Evolutionary conservation across 1,284 basidiomycete genomes (phyloP), one percentile per base, ranked within the genome.

Genomic region (Schizopora paradoxa): DNA sequence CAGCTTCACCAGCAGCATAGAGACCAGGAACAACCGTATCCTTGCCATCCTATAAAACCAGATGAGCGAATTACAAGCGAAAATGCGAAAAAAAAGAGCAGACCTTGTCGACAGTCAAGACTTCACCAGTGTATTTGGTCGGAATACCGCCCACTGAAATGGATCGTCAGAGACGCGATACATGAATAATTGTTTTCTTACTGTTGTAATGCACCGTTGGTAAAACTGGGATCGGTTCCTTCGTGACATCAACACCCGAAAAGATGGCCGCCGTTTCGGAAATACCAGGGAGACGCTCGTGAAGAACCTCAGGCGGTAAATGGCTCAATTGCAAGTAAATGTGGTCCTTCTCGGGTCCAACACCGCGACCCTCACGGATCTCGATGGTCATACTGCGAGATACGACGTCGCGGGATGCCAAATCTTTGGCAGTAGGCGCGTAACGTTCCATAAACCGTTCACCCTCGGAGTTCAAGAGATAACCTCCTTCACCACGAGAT

Each of bases 401-500:
- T 41, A 99, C 96, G 64, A 99, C 96, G 65, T 99, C 96, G 67
- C 96, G 93, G 45, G 96, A 99, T 34, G 96, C 96, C 55, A 99
- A 81, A 76, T 99, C 96, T 77, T 99, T 99, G 55, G 96, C 96
- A 42, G 95, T 98, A 14, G 96, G 96, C 1, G 96, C 96, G 66
- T 98, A 96, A 67, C 95, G 91, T 70, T 99, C 95, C 96, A 99
- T 99, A 77, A 99, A 99, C 54, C 96, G 90, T 70, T 99, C 96
- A 66, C 96, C 96, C 74, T 98, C 89, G 7, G 92, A 92, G 76
- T 99, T 99, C 65, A 99, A 75, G 56, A 99, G 76, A 71, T 99
- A 99, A 57, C 96, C 96, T 73, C 96, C 96, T 70, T 99, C 96
- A 65, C 96, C 96, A 68, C 96, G 92, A 56, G 95, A 97, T 57